Conservation (phyloP, 2,329 filamentous ascomycete species). For the Falciphora oryzae region DNA sequence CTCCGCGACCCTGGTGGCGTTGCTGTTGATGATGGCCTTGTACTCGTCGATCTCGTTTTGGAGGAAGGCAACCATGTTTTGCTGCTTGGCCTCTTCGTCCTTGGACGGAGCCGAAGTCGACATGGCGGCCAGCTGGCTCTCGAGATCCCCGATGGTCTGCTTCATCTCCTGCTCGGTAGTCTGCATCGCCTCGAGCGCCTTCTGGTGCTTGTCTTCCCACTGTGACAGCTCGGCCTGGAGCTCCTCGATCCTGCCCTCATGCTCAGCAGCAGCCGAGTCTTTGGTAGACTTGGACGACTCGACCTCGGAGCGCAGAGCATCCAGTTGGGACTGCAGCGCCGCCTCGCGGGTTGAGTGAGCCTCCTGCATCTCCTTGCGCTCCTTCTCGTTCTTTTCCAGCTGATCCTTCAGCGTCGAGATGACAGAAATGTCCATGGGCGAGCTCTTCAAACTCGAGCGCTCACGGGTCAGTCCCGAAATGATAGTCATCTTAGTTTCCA, state of each 20-base stretch:
- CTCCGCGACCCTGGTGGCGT: slow-evolving; percentile 63
- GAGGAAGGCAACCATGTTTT: slow-evolving; percentile 54
- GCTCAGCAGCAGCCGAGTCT: slow-evolving; percentile 22
- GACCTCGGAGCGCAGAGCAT: slow-evolving; percentile 56
- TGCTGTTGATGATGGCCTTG: slow-evolving; percentile 64
- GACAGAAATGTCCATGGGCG: slow-evolving; percentile 86
- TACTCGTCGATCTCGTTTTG: slow-evolving; percentile 76
- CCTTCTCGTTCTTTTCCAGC: slow-evolving; percentile 77
- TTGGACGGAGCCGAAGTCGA: slow-evolving; percentile 28
- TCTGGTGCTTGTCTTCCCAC: slow-evolving; percentile 73
- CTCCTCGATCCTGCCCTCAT: slow-evolving; percentile 54
- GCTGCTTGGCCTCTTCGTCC: slow-evolving; percentile 46
- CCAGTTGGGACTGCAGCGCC: slow-evolving; percentile 66
- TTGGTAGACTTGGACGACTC: slow-evolving; percentile 18
- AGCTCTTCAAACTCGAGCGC: slow-evolving; percentile 77
- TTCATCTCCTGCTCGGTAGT: slow-evolving; percentile 67
- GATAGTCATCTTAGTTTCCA: slow-evolving; percentile 94
- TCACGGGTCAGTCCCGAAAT: slow-evolving; percentile 92
- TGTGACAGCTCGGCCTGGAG: slow-evolving; percentile 66
- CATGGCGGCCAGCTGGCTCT: slow-evolving; percentile 50
- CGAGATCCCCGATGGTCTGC: slow-evolving; percentile 66
- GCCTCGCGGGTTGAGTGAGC: slow-evolving; percentile 68
- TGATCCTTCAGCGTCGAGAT: slow-evolving; percentile 84
- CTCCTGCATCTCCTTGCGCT: slow-evolving; percentile 69
- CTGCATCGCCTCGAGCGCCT: slow-evolving; percentile 64